Evolutionary conservation across 345 rosid genomes (phyloP).

Genomic region (rapeseed (Brassica napus)): Da-Ae NC_063446.1:380001-380500

Average conservation of each 20-base stretch:
- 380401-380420: conserved; percentile 35
- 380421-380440: conserved; percentile 41
- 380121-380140: conserved; percentile 35
- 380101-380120: conserved; percentile 39
- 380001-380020: conserved; percentile 36
- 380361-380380: conserved; percentile 37
- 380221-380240: conserved; percentile 41
- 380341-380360: conserved; percentile 36
- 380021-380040: conserved; percentile 29
- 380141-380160: conserved; percentile 32
- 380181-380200: conserved; percentile 37
- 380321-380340: conserved; percentile 24
- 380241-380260: conserved; percentile 24
- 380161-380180: conserved; percentile 37
- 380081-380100: conserved; percentile 30
- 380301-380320: conserved; percentile 27
- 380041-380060: conserved; percentile 7
- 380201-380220: conserved; percentile 42
- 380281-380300: not conserved
- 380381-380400: conserved; percentile 36
- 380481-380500: not conserved
- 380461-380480: conserved; percentile 31
- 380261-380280: conserved; percentile 27
- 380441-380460: conserved; percentile 29
- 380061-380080: conserved; percentile 30